Evolutionary conservation across 2,329 filamentous ascomycete species (phyloP), one percentile per base, ranked within the genome.

Genomic region (Alternaria solani): DNA sequence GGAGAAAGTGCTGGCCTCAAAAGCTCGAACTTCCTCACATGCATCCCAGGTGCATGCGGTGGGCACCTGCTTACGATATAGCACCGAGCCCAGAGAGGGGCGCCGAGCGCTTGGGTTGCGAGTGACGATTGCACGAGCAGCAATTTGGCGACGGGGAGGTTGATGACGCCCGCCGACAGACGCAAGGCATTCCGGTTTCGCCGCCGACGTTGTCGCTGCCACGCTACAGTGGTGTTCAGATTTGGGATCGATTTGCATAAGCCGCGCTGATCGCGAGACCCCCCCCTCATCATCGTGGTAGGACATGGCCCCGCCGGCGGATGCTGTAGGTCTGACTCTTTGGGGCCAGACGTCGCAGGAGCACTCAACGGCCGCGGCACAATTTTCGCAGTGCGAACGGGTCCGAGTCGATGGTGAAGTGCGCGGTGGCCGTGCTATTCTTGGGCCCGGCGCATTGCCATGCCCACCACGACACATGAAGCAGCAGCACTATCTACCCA

Each of bases 301-400:
- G 36, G 60, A 62, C 55, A 51, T 55, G 62, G 49, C 49, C 62
- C 60, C 59, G 55, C 47, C 28, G 28, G 38, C 55, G 42, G 58
- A 44, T n/a, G 41, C 36, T 32, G 25, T 34, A 54, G 49, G 43
- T 34, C 49, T 55, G 58, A 48, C 48, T 36, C 36, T 57, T 44
- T 36, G 28, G 51, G 52, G 47, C 60, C 59, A 66, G 58, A 52
- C 53, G 61, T 64, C 57, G 66, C 59, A 56, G 61, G 62, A 62
- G 63, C 61, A 57, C 57, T 63, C 59, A 63, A 64, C 62, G 59
- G 63, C 65, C 53, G 66, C 65, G 61, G 59, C 72, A 72, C 62
- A 68, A 62, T 64, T 69, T 69, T 64, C 51, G 59, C 57, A 58
- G 55, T 62, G 62, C 56, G 59, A 65, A 57, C 58, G 54, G 61